Base-by-base conservation (phyloP, 2,329 filamentous ascomycete species). In the Fusarium subtropicale region DNA sequence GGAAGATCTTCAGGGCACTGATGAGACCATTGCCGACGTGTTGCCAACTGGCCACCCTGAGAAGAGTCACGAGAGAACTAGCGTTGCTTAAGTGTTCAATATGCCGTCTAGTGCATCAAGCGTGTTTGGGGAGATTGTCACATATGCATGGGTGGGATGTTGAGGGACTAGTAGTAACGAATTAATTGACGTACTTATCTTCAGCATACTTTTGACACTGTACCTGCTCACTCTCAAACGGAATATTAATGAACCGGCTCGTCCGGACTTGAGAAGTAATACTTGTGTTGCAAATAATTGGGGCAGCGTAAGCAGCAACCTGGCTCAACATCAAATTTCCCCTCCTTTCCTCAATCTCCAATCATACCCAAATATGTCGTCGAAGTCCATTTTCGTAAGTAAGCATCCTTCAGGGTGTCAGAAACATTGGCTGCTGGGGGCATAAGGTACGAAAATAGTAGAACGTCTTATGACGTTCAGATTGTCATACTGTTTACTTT, bases 1-100 rank as follows among this genome's bases (percentile, higher is more conserved):
- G 79, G 90, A 94, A 56, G 94, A 97, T 79, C 82, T 97, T 52
- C 89, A 90, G 76, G 94, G 93, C 78, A 93, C 91, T 22, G 94
- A 97, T 75, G 92, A 96, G 85, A 96, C 91, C 0, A 76, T 91
- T 18, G 88, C 86, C 28, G 92, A 97, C 71, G 90, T 97, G 2
- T n/a, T 74, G 13, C 72, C 72, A 9, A 41, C 47, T n/a, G 47
- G 48, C 15, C 66, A 63, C 10, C 61, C 36, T 3, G 68, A 69
- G 52, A 74, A 73, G 68, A 56, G 60, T 20, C 41, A 47, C 1
- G 62, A 65, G 22, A 52, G 44, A 39, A 41, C 36, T 8, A 59
- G 54, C 30, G 54, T 67, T 36, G 63, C 51, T n/a, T 63, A 46
- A 45, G 2, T 6, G 9, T 22, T 9, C 5, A 15, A 13, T 12